Evolutionary conservation across 345 rosid genomes (phyloP).

Genomic region (Linum trigynum): DNA sequence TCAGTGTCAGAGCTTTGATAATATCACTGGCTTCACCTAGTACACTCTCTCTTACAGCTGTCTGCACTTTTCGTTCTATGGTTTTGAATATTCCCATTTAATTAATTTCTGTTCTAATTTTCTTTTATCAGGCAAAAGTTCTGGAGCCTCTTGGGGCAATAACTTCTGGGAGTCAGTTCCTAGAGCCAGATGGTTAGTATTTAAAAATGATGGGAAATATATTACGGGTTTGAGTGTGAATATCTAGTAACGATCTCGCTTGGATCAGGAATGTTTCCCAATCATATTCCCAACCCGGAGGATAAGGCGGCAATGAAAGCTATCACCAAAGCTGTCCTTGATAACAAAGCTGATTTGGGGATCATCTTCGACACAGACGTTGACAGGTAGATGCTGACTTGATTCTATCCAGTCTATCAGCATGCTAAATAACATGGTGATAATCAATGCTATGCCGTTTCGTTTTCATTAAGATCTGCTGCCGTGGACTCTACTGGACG

Average conservation of each 20-base stretch:
- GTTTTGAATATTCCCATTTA: background rate
- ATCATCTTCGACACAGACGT: conserved; percentile 98
- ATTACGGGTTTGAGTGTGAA: background rate
- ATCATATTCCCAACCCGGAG: conserved; percentile 98
- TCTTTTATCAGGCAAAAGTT: conserved; percentile 57
- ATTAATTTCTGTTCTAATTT: conserved; percentile 14
- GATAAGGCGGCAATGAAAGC: conserved; percentile 90
- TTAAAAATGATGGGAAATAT: conserved; percentile 5
- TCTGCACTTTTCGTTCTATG: background rate
- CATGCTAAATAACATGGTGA: background rate
- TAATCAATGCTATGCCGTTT: background rate
- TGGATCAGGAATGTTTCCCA: conserved; percentile 77
- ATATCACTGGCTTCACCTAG: too few relatives aligned
- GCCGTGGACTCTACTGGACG: conserved; percentile 91
- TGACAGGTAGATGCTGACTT: conserved; percentile 49
- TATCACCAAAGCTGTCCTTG: conserved; percentile 76
- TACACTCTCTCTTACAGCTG: too few relatives aligned
- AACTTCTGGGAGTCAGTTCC: conserved; percentile 87
- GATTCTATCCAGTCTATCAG: background rate
- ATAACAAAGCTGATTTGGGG: conserved; percentile 87
- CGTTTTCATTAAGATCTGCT: conserved; percentile 60
- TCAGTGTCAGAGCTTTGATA: too few relatives aligned
- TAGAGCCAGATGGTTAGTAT: conserved; percentile 87
- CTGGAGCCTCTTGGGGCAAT: conserved; percentile 93
- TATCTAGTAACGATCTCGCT: conserved; percentile 2